These are phyloP conservation scores for Chrysosporium keratinophilum DNA, from an alignment of 2,329 filamentous ascomycete species.

Conservation along the genomic window DNA sequence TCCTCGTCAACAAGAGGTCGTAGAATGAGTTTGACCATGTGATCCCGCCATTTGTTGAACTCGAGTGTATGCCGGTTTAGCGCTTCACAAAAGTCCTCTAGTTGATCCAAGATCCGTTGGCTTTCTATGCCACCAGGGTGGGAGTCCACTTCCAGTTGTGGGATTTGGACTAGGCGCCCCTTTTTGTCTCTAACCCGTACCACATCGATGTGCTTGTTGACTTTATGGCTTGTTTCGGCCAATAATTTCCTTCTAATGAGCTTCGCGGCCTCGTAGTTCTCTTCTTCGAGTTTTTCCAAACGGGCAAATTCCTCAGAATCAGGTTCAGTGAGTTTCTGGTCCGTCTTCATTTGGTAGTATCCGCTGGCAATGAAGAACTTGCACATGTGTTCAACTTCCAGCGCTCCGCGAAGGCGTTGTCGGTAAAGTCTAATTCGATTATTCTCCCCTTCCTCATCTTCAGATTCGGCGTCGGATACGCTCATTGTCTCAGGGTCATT, in stretches of 20 bases:
- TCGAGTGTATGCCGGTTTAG: conserved; percentile 63
- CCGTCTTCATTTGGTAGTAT: conserved; percentile 70
- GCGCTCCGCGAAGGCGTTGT: conserved; percentile 57
- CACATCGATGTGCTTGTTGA: conserved; percentile 52
- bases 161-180: conserved; percentile 53
- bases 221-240: conserved; percentile 47
- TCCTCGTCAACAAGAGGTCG: conserved; percentile 76
- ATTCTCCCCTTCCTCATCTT: conserved; percentile 32
- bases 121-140: conserved; percentile 62
- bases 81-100: conserved; percentile 54
- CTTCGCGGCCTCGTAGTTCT: conserved; percentile 70
- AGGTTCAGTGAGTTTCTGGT: conserved; percentile 52
- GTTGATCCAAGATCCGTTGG: conserved; percentile 52
- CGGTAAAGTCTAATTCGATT: conserved; percentile 48
- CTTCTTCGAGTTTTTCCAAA: conserved; percentile 60
- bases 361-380: conserved; percentile 78
- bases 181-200: conserved; percentile 46
- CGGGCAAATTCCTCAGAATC: conserved; percentile 56
- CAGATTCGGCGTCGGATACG: conserved; percentile 20
- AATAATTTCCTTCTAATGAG: conserved; percentile 66
- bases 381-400: conserved; percentile 73
- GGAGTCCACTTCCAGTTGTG: conserved; percentile 46
- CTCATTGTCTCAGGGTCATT: conserved; percentile 11
- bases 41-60: conserved; percentile 64
- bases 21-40: conserved; percentile 60